These are phyloP conservation scores for Myxozyma neotropica DNA, from an alignment of 805 yeast species.

Conservation along the genomic window DNA sequence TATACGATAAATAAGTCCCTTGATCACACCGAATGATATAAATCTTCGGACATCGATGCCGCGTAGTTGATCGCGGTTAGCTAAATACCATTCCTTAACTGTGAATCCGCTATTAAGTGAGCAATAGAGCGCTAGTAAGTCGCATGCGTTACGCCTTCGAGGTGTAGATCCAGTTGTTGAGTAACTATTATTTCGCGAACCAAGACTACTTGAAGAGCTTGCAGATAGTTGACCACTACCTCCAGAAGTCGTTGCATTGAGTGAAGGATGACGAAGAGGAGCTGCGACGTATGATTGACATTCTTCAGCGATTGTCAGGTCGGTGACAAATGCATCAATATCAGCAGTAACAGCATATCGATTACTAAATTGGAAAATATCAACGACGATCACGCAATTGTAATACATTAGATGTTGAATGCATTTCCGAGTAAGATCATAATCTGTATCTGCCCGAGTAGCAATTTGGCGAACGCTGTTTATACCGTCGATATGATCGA, in stretches of 20 bases:
- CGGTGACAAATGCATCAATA: constrained; percentile 67
- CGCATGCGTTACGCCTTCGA: constrained; percentile 50
- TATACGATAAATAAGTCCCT: constrained; percentile 80
- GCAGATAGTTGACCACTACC: constrained; percentile 47
- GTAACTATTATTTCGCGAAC: not conserved
- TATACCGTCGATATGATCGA: constrained; percentile 85
- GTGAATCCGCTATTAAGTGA: constrained; percentile 77
- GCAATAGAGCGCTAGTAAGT: constrained; percentile 71
- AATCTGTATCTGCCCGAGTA: constrained; percentile 78
- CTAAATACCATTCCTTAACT: constrained; percentile 78
- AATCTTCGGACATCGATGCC: constrained; percentile 83
- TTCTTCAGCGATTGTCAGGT: constrained; percentile 68
- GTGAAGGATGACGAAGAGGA: constrained; percentile 4
- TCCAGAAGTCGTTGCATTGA: constrained; percentile 34
- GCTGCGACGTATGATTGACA: constrained; percentile 76
- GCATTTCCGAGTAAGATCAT: constrained; percentile 75
- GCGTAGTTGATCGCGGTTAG: constrained; percentile 57
- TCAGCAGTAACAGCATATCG: constrained; percentile 86
- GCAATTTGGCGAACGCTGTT: constrained; percentile 80
- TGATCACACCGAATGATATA: constrained; percentile 79
- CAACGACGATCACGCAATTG: constrained; percentile 78
- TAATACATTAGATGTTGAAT: constrained; percentile 90
- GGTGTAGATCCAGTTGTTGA: not conserved
- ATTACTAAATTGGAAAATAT: constrained; percentile 86
- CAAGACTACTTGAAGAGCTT: not conserved